phyloP scores from a whole-genome alignment of 257 asterid species.

The Ligustrum vulgare region DNA sequence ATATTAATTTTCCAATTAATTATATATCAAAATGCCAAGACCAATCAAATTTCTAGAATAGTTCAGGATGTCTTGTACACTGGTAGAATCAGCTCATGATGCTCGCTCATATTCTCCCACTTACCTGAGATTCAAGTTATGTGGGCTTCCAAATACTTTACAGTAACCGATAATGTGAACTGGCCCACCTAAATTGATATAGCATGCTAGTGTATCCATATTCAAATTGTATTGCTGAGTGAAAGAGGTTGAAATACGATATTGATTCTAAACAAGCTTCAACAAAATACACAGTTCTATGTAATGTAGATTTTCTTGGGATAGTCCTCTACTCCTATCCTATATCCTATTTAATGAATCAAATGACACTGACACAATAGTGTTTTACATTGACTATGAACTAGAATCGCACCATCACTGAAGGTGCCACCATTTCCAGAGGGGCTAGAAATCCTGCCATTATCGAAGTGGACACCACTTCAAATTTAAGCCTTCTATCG shows the following conservation, averaged over 20 bases:
- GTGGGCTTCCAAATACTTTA: neutral
- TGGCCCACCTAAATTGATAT: neutral
- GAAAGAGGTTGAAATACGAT: neutral
- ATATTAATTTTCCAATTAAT: neutral
- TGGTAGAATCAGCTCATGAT: neutral
- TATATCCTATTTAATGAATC: neutral
- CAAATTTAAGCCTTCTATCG: neutral
- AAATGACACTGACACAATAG: neutral
- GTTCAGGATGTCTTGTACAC: neutral
- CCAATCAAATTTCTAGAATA: neutral
- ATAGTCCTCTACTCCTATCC: neutral
- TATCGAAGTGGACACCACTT: neutral
- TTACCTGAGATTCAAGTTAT: neutral
- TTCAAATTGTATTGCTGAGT: neutral
- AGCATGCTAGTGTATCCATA: neutral
- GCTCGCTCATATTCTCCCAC: neutral
- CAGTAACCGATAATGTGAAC: neutral
- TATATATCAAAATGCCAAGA: neutral
- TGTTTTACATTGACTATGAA: neutral
- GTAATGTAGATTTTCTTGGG: neutral
- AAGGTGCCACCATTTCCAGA: neutral
- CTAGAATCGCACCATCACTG: neutral
- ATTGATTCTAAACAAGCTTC: neutral
- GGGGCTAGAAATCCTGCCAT: neutral
- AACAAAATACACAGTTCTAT: neutral